Evolutionary conservation across 2,329 filamentous ascomycete species (phyloP).

Genomic region (Dryadomyces sulphureus): DNA sequence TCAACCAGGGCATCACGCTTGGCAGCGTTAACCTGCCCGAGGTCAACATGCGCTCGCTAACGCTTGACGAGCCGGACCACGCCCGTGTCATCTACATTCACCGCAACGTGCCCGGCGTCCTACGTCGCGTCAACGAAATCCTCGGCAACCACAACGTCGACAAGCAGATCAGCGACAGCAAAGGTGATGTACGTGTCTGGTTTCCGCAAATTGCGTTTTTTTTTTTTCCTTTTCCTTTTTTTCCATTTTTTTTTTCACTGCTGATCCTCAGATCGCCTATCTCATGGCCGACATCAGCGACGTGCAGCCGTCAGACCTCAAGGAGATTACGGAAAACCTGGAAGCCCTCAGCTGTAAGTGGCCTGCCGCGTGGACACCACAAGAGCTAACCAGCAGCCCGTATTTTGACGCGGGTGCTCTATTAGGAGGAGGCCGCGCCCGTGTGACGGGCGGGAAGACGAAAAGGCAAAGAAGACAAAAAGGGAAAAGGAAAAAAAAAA

Average conservation of each 20-base stretch:
- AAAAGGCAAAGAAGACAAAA: neutral
- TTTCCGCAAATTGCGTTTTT: neutral
- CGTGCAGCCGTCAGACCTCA: constrained; percentile 67
- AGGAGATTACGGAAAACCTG: constrained; percentile 68
- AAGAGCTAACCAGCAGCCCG: constrained; percentile 19
- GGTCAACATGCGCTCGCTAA: constrained; percentile 76
- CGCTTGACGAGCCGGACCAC: constrained; percentile 75
- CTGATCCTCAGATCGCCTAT: constrained; percentile 43
- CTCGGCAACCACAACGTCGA: constrained; percentile 93
- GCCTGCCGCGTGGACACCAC: neutral
- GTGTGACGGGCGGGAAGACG: neutral
- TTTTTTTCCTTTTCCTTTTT: neutral
- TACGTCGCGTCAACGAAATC: constrained; percentile 90
- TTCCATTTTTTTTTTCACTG: neutral
- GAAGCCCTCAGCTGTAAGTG: constrained; percentile 66
- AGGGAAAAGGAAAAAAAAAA: neutral
- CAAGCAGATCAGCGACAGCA: constrained; percentile 95
- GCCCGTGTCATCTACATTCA: constrained; percentile 94
- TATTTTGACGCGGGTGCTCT: constrained; percentile 32
- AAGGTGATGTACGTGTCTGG: constrained; percentile 52
- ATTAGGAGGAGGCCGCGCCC: constrained; percentile 16
- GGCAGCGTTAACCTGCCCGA: constrained; percentile 97
- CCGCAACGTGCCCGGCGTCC: constrained; percentile 87
- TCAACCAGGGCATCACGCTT: constrained; percentile 84
- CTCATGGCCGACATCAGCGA: constrained; percentile 95